Evolutionary conservation across 768 basidiomycete genomes (phyloP).

Genomic region (Collybia mongolica): DNA sequence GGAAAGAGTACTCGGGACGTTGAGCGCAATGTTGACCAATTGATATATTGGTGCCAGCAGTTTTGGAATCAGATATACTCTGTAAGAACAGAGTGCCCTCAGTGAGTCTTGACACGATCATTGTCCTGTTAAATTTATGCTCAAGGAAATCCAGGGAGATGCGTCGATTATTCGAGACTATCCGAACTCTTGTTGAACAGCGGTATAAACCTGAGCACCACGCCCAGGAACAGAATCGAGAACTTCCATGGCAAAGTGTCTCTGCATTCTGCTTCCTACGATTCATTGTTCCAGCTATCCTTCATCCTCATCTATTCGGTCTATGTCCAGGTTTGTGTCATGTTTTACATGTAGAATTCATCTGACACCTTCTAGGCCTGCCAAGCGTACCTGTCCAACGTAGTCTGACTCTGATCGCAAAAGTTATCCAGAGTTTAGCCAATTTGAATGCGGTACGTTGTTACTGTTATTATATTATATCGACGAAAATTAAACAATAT

Average conservation of each 20-base stretch:
- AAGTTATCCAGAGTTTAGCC: constrained; percentile 86
- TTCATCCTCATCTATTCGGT: constrained; percentile 85
- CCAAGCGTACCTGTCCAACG: constrained; percentile 68
- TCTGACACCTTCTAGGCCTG: constrained; percentile 46
- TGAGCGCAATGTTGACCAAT: constrained; percentile 63
- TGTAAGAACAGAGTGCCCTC: constrained; percentile 69
- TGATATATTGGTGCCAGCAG: constrained; percentile 77
- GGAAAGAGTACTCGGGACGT: constrained; percentile 60
- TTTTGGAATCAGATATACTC: constrained; percentile 84
- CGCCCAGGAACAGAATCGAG: constrained; percentile 41
- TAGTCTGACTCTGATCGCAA: constrained; percentile 82
- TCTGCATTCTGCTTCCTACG: constrained; percentile 89
- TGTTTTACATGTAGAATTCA: not conserved
- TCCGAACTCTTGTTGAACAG: constrained; percentile 71
- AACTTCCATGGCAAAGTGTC: constrained; percentile 78
- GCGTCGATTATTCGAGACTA: constrained; percentile 63
- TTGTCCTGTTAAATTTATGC: not conserved
- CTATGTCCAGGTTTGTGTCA: constrained; percentile 63
- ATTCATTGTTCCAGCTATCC: constrained; percentile 86
- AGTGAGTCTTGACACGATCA: constrained; percentile 41
- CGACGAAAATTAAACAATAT: not conserved
- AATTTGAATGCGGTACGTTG: constrained; percentile 72
- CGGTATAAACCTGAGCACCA: constrained; percentile 47
- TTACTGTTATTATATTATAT: not conserved
- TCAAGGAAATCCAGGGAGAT: constrained; percentile 55